Evolutionary conservation across 106 monocot genomes (phyloP).

Genomic region (Phalaenopsis aphrodite): DNA sequence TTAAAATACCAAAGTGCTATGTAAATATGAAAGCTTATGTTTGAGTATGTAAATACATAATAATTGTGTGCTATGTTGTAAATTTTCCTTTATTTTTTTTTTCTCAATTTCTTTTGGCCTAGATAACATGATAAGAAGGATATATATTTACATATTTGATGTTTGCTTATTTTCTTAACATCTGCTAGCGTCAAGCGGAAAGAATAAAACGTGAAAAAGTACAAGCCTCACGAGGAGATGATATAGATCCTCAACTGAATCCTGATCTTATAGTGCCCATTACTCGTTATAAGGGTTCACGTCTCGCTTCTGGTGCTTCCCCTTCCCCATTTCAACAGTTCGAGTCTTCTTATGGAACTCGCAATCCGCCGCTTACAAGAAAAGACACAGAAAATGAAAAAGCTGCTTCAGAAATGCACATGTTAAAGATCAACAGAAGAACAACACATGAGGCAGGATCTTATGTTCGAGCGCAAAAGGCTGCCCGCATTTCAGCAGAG

Average conservation of each 20-base stretch:
- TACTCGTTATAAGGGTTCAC: conserved; percentile 71
- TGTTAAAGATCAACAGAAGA: conserved; percentile 9
- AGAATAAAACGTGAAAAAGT: conserved; percentile 84
- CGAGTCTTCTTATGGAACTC: conserved; percentile 18
- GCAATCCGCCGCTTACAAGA: conserved; percentile 10
- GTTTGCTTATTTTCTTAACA: not conserved
- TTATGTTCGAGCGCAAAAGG: conserved; percentile 32
- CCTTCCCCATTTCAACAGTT: conserved; percentile 59
- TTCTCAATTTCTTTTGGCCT: not conserved
- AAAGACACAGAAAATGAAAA: conserved; percentile 23
- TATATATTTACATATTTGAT: not conserved
- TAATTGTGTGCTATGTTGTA: too few species aligned
- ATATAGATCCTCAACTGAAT: conserved; percentile 64
- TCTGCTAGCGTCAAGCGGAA: conserved; percentile 82
- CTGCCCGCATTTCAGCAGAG: conserved; percentile 41
- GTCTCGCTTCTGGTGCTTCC: conserved; percentile 74
- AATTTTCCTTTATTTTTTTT: not conserved
- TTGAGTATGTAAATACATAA: too few species aligned
- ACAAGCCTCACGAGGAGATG: conserved; percentile 83
- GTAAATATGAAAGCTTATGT: too few species aligned
- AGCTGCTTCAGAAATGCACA: conserved; percentile 25
- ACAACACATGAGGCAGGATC: not conserved
- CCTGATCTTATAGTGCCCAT: conserved; percentile 70
- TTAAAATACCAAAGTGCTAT: too few species aligned
- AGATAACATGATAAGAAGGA: not conserved